Conservation (phyloP, 768 basidiomycete species). For the Inosperma sp. region DNA sequence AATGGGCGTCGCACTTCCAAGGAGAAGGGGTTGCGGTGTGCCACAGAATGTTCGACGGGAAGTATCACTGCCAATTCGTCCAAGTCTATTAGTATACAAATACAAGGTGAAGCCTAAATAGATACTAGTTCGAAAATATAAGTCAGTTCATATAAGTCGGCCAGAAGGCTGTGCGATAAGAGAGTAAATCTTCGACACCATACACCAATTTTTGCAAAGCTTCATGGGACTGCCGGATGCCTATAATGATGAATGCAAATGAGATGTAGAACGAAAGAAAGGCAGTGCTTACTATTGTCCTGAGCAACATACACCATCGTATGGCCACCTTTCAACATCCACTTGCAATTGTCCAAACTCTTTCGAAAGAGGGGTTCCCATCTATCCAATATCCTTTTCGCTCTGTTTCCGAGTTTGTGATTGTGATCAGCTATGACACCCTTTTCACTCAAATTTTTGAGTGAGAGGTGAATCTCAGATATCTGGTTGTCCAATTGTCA, state of each 20-base stretch:
- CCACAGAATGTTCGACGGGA: no score
- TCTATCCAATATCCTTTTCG: slow-evolving; percentile 5
- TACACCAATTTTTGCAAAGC: slow-evolving; percentile 7
- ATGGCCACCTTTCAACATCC: slow-evolving; percentile 7
- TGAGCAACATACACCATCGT: slow-evolving; percentile 7
- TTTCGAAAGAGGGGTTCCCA: slow-evolving; percentile 11
- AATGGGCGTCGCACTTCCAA: no score
- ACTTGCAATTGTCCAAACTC: slow-evolving; percentile 2
- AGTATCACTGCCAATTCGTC: no score
- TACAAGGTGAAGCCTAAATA: no score
- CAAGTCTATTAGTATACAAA: no score
- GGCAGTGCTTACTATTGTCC: slow-evolving; percentile 2
- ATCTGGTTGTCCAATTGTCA: neutral
- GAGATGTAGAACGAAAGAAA: neutral
- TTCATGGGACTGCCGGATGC: neutral
- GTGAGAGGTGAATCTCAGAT: slow-evolving; percentile 8
- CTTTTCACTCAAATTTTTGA: slow-evolving; percentile 9
- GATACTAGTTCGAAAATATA: neutral
- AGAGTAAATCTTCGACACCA: slow-evolving; percentile 3
- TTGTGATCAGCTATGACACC: neutral
- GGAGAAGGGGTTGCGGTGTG: no score
- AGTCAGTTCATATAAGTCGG: slow-evolving; percentile 11
- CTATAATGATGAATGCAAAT: neutral
- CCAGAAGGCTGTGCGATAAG: slow-evolving; percentile 12
- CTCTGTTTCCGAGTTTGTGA: neutral